A percentile compares a stretch with the other conserved stretches of the same genome.
Evolutionary conservation across 1,139 yeast species (phyloP).

Genomic region (Suhomyces coccinellae): DNA sequence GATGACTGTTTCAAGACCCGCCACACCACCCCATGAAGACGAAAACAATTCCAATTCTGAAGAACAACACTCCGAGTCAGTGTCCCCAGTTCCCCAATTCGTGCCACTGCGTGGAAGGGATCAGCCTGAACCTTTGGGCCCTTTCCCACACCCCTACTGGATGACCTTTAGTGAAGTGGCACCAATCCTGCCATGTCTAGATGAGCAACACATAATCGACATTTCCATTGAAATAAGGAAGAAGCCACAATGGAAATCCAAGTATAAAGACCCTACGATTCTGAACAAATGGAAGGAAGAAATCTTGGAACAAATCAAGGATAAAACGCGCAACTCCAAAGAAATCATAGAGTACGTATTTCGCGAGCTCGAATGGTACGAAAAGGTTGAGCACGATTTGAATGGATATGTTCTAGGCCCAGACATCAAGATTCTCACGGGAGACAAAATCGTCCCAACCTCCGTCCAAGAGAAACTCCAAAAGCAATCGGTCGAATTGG

Average conservation of each 20-base stretch:
- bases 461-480: slow-evolving; percentile 14
- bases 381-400: slow-evolving; percentile 16
- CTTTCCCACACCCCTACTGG: slow-evolving; percentile 1
- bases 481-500: slow-evolving; percentile 16
- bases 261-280: slow-evolving; percentile 29
- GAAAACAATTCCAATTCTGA: neutral
- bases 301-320: slow-evolving; percentile 19
- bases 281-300: slow-evolving; percentile 35
- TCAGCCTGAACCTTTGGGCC: neutral
- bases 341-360: slow-evolving; percentile 26
- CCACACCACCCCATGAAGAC: neutral
- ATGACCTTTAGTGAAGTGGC: neutral
- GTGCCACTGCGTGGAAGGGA: neutral
- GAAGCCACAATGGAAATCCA: slow-evolving; percentile 36
- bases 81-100: neutral
- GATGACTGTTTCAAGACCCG: no score
- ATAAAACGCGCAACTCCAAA: slow-evolving; percentile 13
- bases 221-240: neutral
- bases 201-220: neutral
- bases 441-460: slow-evolving; percentile 5
- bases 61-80: no score
- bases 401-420: slow-evolving; percentile 6
- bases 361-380: slow-evolving; percentile 33
- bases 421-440: neutral
- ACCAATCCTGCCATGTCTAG: neutral